Evolutionary conservation across 768 basidiomycete genomes (phyloP), one percentile per base, ranked within the genome.

Genomic region (Lactifluus volemus): DNA sequence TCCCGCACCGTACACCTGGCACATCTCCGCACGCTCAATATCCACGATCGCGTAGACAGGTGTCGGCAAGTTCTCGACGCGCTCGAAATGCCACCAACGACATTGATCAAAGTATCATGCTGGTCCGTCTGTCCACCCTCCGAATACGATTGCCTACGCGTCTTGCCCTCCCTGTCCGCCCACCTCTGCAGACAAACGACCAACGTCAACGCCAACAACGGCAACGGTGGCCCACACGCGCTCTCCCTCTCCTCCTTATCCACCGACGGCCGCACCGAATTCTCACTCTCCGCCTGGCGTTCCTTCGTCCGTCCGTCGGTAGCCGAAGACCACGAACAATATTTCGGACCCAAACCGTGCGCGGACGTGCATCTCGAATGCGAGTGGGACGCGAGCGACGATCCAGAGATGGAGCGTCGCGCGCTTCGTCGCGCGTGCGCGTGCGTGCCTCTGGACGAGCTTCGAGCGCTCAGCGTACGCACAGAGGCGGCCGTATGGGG

Each of bases 301-400:
- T 10, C 38, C 12, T 63, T 63, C 47, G 7, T 32, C 21, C 52
- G 52, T 1, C 61, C 47, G 2, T 49, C 61, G 1, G 19, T 63
- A 8, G 21, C 30, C 0, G 56, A 63, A n/a, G 61, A 63, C 52
- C 57, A 52, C 14, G 57, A 63, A 6, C 52, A 38, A 8, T 58
- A 54, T 25, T 36, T 44, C 9, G 61, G 61, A 1, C 61, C 61
- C 5, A 58, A 53, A 9, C 3, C 5, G 21, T 0, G 9, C 6
- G 19, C 56, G 39, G 57, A 53, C 39, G 48, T 58, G 5, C 61
- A 34, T 2, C 52, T 63, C 21, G 56, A 63, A 4, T 63, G 56
- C 61, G 61, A 58, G 14, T 63, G 61, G 61, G 61, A 58, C 52
- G 51, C 55, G 15, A 49, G 51, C 32, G 50, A 49, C 42, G 58